These are phyloP conservation scores for Cucurbita pepo DNA, from an alignment of 306 rosid genomes.

Conservation along the genomic window DNA sequence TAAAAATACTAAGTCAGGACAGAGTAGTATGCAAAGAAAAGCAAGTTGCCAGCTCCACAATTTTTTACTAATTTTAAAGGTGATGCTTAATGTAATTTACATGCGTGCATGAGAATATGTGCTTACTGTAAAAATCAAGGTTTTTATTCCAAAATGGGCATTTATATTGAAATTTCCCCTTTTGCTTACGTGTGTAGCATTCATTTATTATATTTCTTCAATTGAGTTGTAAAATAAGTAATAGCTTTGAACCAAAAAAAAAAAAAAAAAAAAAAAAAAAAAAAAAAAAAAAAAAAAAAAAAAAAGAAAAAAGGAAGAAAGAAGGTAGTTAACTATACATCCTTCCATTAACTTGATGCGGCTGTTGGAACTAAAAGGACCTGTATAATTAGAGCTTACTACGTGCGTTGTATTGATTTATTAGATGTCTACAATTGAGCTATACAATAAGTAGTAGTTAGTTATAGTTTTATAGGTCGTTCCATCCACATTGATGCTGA, in stretches of 20 bases:
- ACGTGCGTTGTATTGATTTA: not conserved
- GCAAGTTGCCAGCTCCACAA: not conserved
- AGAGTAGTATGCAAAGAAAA: not conserved
- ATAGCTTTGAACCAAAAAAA: too few relatives aligned
- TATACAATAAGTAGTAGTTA: not conserved
- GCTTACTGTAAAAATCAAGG: not conserved
- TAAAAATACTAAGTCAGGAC: not conserved
- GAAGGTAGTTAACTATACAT: not conserved
- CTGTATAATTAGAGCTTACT: not conserved
- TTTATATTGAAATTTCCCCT: not conserved
- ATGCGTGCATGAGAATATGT: not conserved
- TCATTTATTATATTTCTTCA: not conserved
- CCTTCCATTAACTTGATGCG: not conserved
- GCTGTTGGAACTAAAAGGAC: not conserved
- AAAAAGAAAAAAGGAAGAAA: too few relatives aligned
- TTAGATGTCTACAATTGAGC: not conserved
- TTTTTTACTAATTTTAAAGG: not conserved
- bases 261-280: too few relatives aligned
- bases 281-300: too few relatives aligned
- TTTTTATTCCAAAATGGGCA: not conserved
- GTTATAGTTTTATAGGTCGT: not conserved
- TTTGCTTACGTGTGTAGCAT: not conserved
- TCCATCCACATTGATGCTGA: not conserved
- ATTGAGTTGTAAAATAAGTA: not conserved
- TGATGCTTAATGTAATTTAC: not conserved